Evolutionary conservation across 108 stramenopile genomes (phyloP).

Genomic region (Hondaea fermentalgiana): DNA sequence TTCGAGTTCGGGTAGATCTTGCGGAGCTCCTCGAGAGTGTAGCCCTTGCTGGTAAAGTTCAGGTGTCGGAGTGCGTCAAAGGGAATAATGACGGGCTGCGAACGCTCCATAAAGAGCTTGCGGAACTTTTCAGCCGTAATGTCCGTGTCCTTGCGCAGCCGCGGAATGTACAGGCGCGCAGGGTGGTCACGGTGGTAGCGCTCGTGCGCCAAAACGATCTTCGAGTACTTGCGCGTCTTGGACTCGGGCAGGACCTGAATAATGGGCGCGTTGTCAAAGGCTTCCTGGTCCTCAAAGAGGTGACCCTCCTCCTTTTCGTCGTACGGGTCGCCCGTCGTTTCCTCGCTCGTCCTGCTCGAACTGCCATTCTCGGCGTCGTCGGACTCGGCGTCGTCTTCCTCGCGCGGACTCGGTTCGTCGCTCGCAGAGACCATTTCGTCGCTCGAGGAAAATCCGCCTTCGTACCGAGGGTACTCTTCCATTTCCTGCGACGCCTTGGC

Average conservation of each 20-base stretch:
- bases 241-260: background rate
- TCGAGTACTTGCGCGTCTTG: background rate
- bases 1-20: slow-evolving; percentile 5
- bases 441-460: background rate
- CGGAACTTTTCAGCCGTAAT: slow-evolving; percentile 1
- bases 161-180: background rate
- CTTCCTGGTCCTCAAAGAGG: background rate
- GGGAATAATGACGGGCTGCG: slow-evolving; percentile 8
- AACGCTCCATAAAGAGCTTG: background rate
- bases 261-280: background rate
- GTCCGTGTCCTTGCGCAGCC: background rate
- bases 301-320: background rate
- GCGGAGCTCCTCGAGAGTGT: background rate
- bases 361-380: background rate
- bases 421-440: slow-evolving; percentile 8
- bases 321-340: background rate
- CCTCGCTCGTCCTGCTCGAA: background rate
- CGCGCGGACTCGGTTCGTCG: background rate
- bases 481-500: background rate
- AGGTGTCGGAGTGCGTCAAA: slow-evolving; percentile 11
- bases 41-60: background rate
- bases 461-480: background rate
- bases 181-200: slow-evolving; percentile 17
- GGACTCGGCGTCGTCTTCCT: background rate
- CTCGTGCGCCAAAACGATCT: background rate